phyloP scores from a whole-genome alignment of 2,329 filamentous ascomycete genomes.

The Monilinia fructicola region DNA sequence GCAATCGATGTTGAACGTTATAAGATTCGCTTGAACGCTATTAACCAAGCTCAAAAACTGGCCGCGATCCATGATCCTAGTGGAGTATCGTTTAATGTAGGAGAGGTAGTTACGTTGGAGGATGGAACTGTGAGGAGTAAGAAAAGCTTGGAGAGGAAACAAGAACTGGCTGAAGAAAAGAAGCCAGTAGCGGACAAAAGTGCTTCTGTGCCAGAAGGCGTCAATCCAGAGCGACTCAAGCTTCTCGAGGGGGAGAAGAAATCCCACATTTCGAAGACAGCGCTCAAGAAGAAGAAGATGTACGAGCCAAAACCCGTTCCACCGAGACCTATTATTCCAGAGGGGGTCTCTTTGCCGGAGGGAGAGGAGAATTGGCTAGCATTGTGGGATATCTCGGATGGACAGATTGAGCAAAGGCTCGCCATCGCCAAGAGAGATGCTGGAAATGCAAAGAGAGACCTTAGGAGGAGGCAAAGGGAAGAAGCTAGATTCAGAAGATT shows the following conservation, averaged over 20 bases:
- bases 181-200: conserved; percentile 10
- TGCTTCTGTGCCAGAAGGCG: conserved; percentile 11
- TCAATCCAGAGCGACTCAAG: conserved; percentile 24
- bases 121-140: conserved; percentile 38
- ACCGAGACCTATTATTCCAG: conserved; percentile 37
- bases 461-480: conserved; percentile 31
- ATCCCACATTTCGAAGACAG: conserved; percentile 28
- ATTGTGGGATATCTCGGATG: conserved; percentile 41
- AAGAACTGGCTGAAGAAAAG: conserved; percentile 26
- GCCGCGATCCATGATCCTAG: conserved; percentile 40
- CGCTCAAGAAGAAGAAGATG: conserved; percentile 24
- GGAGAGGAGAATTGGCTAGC: conserved; percentile 40
- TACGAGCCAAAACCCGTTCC: conserved; percentile 26
- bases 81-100: conserved; percentile 40
- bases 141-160: conserved; percentile 22
- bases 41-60: conserved; percentile 38
- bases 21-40: conserved; percentile 38
- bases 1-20: conserved; percentile 39
- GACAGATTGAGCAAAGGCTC: conserved; percentile 36
- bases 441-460: conserved; percentile 28
- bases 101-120: conserved; percentile 34
- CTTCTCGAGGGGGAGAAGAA: conserved; percentile 25
- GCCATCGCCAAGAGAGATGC: conserved; percentile 31
- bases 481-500: conserved; percentile 36
- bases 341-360: conserved; percentile 35